Evolutionary conservation across 225 moss, liverwort and hornwort genomes (phyloP).

Genomic region (Antitrichia curtipendula): DNA sequence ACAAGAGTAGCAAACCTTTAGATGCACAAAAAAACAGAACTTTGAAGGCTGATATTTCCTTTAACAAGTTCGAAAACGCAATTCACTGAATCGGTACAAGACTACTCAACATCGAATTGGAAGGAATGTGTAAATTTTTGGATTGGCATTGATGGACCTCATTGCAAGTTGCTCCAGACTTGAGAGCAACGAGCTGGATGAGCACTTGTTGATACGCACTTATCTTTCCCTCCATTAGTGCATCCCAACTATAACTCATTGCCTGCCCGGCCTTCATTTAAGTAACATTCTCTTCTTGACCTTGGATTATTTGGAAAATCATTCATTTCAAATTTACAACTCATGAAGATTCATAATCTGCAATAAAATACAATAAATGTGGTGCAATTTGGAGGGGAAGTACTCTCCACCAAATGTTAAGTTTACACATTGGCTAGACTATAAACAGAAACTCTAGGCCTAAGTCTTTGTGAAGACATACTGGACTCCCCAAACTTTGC

Average conservation of each 20-base stretch:
- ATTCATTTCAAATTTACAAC: background rate
- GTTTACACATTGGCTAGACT: too few species aligned
- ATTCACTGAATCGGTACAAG: background rate
- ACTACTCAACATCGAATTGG: background rate
- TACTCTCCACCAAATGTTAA: background rate
- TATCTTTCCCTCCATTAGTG: background rate
- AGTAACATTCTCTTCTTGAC: background rate
- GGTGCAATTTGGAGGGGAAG: background rate
- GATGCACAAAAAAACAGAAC: background rate
- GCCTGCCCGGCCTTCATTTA: background rate
- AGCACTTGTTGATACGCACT: background rate
- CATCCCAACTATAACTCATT: background rate
- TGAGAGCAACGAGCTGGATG: background rate
- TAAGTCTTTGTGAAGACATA: background rate
- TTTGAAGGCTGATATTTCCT: background rate
- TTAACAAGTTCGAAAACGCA: background rate
- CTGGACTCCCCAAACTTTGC: fast-evolving
- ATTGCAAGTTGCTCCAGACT: background rate
- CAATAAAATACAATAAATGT: background rate
- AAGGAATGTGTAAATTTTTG: background rate
- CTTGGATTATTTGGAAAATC: background rate
- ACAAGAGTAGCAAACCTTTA: background rate
- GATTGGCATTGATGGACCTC: background rate
- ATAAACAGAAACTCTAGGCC: too few species aligned
- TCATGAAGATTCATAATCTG: background rate